These are phyloP conservation scores for Limonium bicolor DNA, from an alignment of 148 eudicot genomes.

Conservation along the genomic window DNA sequence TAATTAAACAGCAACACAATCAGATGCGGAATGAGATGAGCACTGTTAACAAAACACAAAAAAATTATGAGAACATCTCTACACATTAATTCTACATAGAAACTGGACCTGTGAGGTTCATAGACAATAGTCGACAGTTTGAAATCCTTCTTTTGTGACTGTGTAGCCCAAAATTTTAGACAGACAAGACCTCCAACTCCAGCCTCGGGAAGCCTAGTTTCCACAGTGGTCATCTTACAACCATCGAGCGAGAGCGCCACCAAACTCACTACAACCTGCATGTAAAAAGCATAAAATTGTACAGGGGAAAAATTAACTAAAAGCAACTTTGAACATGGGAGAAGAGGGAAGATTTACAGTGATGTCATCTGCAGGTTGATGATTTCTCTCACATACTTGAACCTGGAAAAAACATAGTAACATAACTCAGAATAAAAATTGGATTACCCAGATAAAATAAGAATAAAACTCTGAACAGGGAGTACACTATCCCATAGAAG, in stretches of 20 bases:
- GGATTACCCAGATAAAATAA: too few species aligned
- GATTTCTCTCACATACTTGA: slow-evolving; percentile 85
- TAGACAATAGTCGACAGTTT: slow-evolving; percentile 77
- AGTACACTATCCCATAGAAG: too few species aligned
- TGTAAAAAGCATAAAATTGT: slow-evolving; percentile 2
- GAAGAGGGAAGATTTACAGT: slow-evolving; percentile 31
- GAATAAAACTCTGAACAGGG: too few species aligned
- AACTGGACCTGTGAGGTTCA: slow-evolving; percentile 76
- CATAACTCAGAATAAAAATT: too few species aligned
- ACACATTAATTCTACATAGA: neutral
- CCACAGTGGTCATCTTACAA: slow-evolving; percentile 69
- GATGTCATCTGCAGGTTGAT: slow-evolving; percentile 73
- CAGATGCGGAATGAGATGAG: too few species aligned
- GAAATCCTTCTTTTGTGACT: slow-evolving; percentile 42
- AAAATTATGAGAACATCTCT: too few species aligned
- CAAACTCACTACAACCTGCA: slow-evolving; percentile 63
- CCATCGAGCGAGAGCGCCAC: slow-evolving; percentile 74
- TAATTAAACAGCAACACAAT: too few species aligned
- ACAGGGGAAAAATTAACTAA: too few species aligned
- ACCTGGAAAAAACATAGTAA: slow-evolving; percentile 32
- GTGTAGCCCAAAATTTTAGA: slow-evolving; percentile 76
- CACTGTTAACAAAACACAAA: too few species aligned
- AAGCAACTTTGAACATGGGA: neutral
- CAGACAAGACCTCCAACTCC: slow-evolving; percentile 80
- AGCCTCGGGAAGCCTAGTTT: slow-evolving; percentile 80